Evolutionary conservation across 2,329 filamentous ascomycete species (phyloP).

Genomic region (Cladosporium sp.): DNA sequence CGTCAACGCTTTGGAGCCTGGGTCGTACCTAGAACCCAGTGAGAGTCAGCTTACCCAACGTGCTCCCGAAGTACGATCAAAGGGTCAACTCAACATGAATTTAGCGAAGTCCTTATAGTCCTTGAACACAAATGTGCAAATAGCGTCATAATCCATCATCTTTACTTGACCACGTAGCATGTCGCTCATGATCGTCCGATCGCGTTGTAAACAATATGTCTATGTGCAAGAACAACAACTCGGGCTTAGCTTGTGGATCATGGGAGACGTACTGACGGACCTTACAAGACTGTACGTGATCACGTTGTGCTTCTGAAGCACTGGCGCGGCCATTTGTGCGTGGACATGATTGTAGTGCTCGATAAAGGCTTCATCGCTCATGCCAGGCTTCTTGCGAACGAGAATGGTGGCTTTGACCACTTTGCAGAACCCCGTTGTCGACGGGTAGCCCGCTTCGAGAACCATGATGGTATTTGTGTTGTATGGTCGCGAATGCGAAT

Average conservation of each 20-base stretch:
- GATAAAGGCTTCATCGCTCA: conserved; percentile 43
- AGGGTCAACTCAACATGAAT: conserved; percentile 31
- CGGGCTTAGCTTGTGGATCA: background rate
- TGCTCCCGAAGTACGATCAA: background rate
- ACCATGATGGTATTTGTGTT: conserved; percentile 25
- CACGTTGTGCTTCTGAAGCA: conserved; percentile 41
- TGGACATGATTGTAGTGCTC: conserved; percentile 44
- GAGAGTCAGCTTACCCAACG: background rate
- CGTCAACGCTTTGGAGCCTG: conserved; percentile 38
- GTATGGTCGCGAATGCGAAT: background rate
- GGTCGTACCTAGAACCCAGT: conserved; percentile 32
- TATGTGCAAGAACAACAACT: conserved; percentile 15
- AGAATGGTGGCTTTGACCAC: conserved; percentile 45
- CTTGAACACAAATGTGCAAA: conserved; percentile 46
- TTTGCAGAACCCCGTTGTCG: conserved; percentile 43
- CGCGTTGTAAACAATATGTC: conserved; percentile 44
- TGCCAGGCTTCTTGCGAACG: conserved; percentile 44
- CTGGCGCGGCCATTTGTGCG: conserved; percentile 41
- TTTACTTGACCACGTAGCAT: conserved; percentile 43
- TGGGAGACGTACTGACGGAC: background rate
- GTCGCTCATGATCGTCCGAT: conserved; percentile 42
- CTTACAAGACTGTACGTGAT: conserved; percentile 44
- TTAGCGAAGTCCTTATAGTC: conserved; percentile 43
- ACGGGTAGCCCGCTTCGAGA: conserved; percentile 42
- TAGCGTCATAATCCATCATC: conserved; percentile 44